Conservation (phyloP, 2,329 filamentous ascomycete genomes). For the Leptographium radiaticola region DNA sequence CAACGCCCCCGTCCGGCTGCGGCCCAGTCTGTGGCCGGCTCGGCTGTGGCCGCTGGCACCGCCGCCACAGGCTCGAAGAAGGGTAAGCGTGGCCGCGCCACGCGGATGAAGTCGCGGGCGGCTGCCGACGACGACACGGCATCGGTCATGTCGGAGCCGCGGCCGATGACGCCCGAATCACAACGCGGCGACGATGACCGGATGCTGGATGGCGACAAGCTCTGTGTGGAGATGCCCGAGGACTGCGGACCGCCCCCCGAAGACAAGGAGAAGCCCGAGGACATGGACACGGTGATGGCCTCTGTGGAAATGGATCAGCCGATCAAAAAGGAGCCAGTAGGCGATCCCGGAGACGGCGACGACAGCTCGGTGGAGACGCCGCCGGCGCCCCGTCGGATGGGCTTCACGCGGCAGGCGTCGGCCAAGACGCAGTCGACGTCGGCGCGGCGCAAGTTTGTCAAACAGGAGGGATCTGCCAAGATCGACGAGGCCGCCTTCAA, state of each 20-base stretch:
- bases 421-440: constrained; percentile 63
- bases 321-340: constrained; percentile 27
- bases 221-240: constrained; percentile 7
- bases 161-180: constrained; percentile 47
- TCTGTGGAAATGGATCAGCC: constrained; percentile 37
- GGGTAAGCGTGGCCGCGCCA: constrained; percentile 13
- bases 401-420: constrained; percentile 35
- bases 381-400: constrained; percentile 29
- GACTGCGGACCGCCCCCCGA: constrained; percentile 1
- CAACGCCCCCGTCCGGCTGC: constrained; percentile 25
- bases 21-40: constrained; percentile 10
- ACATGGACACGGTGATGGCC: constrained; percentile 23
- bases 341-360: constrained; percentile 29
- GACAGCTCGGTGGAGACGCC: neutral
- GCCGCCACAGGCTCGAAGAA: constrained; percentile 6
- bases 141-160: constrained; percentile 28
- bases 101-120: constrained; percentile 26
- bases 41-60: neutral
- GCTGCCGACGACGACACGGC: constrained; percentile 24
- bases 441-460: constrained; percentile 75
- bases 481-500: constrained; percentile 86
- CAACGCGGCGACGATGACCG: constrained; percentile 16
- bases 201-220: constrained; percentile 9
- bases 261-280: constrained; percentile 19
- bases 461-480: constrained; percentile 61